Base-by-base conservation (phyloP, 768 basidiomycete genomes). In the Kwoniella bestiolae region DNA sequence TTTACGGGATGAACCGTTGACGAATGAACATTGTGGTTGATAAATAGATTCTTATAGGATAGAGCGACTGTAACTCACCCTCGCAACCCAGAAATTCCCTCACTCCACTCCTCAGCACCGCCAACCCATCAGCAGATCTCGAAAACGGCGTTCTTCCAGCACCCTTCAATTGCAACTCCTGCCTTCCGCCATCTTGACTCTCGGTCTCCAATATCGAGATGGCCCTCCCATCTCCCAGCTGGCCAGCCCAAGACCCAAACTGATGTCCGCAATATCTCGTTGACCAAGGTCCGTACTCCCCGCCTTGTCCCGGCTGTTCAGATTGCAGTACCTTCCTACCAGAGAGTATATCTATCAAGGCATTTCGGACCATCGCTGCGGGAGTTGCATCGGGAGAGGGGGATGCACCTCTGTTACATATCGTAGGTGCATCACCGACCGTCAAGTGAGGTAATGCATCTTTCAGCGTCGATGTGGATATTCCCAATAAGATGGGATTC, bases 111-210 rank as follows among this genome's bases (percentile, higher is more conserved):
- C 96, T 88, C n/a, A 94, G 82, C 2, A 97, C 95, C 0, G 96
- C 96, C 18, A 99, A 85, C 0, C 96, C 96, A 79, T 98, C 96
- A 3, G 96, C 95, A 56, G 85, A 86, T 26, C 96, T 86, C 0
- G 92, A 91, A 82, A 94, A 98, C 0, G 96, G 94, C 0, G 95
- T 98, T 11, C 96, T 85, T 0, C 96, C 96, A 0, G 89, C 87
- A 1, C 96, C 96, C 79, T 98, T 99, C 70, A 99, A 86, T 80
- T 98, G 96, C 8, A 99, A 84, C 75, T 99, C 96, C 73, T 89
- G 90, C 56, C 75, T 64, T 12, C 75, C 84, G 49, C 87, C 83
- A 6, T 82, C 77, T 0, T 88, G 88, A 65, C 91, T 88, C 0
- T 90, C 87, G 0, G 91, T 92, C n/a, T 88, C 88, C 62, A 91